A percentile compares a stretch with the other conserved stretches of the same genome.
These are phyloP conservation scores for Alternaria hordeiaustralica DNA, from an alignment of 2,329 filamentous ascomycete species.

Conservation along the genomic window DNA sequence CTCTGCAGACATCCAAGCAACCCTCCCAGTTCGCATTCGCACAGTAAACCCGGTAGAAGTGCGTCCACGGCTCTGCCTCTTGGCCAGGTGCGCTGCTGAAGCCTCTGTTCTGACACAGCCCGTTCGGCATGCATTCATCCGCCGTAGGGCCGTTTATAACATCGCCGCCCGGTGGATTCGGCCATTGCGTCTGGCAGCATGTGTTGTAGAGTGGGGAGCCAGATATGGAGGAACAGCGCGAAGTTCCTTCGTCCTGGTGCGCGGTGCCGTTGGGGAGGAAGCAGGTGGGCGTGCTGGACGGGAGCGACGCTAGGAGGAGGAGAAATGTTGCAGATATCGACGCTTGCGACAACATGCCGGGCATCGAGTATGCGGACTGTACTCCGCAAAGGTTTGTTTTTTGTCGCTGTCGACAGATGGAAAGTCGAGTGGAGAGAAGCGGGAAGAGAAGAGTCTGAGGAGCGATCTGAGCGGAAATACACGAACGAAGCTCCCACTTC, in stretches of 20 bases:
- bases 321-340: not conserved
- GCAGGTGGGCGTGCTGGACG: not conserved
- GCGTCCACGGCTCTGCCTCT: not conserved
- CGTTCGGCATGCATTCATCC: slow-evolving; percentile 23
- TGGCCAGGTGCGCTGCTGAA: not conserved
- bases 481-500: not conserved
- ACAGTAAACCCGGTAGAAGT: slow-evolving; percentile 15
- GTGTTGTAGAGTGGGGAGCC: slow-evolving; percentile 4
- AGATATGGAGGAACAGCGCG: slow-evolving; percentile 6
- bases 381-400: not conserved
- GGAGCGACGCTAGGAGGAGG: not conserved
- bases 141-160: slow-evolving; percentile 5
- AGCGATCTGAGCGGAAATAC: not conserved
- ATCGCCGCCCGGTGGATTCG: slow-evolving; percentile 10
- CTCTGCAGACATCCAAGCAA: slow-evolving; percentile 18
- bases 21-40: slow-evolving; percentile 9
- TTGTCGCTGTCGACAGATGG: not conserved
- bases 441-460: not conserved
- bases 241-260: not conserved
- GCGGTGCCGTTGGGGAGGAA: slow-evolving; percentile 10
- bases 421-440: not conserved
- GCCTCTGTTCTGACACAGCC: slow-evolving; percentile 17
- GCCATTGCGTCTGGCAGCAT: slow-evolving; percentile 15
- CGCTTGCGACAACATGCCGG: not conserved
- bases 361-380: not conserved